Evolutionary conservation across 2,329 filamentous ascomycete genomes (phyloP), one percentile per base, ranked within the genome.

Genomic region (Colletotrichum lentis): DNA sequence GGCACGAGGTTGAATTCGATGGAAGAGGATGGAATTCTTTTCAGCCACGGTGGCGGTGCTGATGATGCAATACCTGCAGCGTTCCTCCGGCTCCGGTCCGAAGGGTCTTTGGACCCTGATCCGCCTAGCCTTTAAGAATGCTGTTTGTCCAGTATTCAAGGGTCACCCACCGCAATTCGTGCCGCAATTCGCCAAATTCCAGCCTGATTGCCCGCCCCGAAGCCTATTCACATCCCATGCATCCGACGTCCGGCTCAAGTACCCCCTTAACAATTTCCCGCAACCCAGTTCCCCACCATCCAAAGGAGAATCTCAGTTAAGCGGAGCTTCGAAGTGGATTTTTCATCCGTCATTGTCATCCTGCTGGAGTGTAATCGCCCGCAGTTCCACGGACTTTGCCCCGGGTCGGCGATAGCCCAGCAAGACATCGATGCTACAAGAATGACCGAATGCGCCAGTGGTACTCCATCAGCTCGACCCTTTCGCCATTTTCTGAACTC

Each of bases 1-100:
- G 65, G 61, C 47, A 35, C 62, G 49, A 60, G 55, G 53, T 63
- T 68, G 65, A 68, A 68, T 37, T 64, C 62, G 64, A 70, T 71
- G 70, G 70, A 71, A 71, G 60, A 67, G 53, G 54, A 60, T 70
- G 66, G 70, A 71, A 71, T 67, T 64, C 54, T 71, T 71, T 71
- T 53, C 39, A 70, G 70, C 70, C 69, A 71, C 69, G 14, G 70
- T 71, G 70, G 70, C 70, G 64, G 69, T 70, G 69, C 64, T 63
- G 67, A 67, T 69, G 64, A 69, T 69, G 67, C 67, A 69, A 59
- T 67, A 67, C 67, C 22, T 69, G 18, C 24, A 52, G 18, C 12
- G 22, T 52, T 55, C 24, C 41, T 46, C 55, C 62, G 66, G 49
- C 61, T 65, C 62, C 43, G 56, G 44, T 37, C 62, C 56, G 62